A percentile compares a stretch with the other conserved stretches of the same genome.
Evolutionary conservation across 2,329 filamentous ascomycete genomes (phyloP).

Genomic region (Pseudocercospora fijiensis): DNA sequence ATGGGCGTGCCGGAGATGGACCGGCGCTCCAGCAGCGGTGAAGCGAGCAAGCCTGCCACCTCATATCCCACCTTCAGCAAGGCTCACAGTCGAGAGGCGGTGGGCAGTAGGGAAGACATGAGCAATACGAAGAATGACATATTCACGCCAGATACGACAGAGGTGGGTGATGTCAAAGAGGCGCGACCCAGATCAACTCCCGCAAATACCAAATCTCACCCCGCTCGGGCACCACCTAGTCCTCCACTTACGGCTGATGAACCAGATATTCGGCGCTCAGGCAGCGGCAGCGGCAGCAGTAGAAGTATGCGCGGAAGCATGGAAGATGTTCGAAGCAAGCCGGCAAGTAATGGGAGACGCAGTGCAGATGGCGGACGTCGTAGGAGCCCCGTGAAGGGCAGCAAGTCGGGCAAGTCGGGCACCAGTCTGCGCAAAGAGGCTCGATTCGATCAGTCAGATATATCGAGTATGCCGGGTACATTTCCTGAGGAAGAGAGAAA

Average conservation of each 20-base stretch:
- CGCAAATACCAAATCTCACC: conserved; percentile 22
- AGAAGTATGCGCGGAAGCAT: conserved; percentile 46
- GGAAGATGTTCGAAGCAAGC: conserved; percentile 40
- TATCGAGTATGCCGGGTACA: conserved; percentile 42
- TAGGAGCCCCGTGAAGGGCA: conserved; percentile 38
- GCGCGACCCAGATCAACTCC: conserved; percentile 34
- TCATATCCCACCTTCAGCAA: conserved; percentile 86
- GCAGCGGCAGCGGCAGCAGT: conserved; percentile 48
- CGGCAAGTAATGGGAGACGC: conserved; percentile 40
- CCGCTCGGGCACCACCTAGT: conserved; percentile 46
- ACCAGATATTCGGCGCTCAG: conserved; percentile 47
- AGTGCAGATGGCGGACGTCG: conserved; percentile 46
- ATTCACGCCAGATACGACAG: conserved; percentile 45
- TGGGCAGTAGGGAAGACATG: conserved; percentile 57
- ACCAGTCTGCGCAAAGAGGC: conserved; percentile 46
- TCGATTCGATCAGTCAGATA: conserved; percentile 40
- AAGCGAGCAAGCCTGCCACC: conserved; percentile 43
- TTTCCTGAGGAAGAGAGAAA: conserved; percentile 40
- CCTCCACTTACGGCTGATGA: conserved; percentile 49
- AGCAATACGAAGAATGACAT: conserved; percentile 33
- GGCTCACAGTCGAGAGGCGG: conserved; percentile 83
- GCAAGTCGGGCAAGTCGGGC: conserved; percentile 45
- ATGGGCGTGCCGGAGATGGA: conserved; percentile 50
- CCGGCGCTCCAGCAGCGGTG: conserved; percentile 40
- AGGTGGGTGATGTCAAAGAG: conserved; percentile 38